Base-by-base conservation (phyloP, 371 early-diverging fungal species). In the Hamiltosporidium magnivora region DNA sequence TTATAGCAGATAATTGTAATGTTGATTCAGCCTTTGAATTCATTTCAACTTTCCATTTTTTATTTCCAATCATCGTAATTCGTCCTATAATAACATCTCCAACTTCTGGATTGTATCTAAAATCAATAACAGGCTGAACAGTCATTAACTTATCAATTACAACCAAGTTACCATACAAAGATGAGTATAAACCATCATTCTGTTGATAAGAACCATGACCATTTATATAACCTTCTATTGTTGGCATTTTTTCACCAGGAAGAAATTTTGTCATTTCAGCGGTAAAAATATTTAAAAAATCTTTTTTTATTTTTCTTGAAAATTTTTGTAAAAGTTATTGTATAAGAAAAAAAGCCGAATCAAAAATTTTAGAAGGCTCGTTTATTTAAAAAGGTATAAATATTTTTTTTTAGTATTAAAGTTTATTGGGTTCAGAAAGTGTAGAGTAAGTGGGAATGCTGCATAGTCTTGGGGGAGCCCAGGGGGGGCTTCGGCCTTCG, bases 71-170 rank as follows among this genome's bases (percentile, higher is more conserved):
- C 25, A 49, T 69, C 52, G 42, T 60, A 44, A 82, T 73, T 52
- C 78, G 61, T 11, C 82, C 82, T 39, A 82, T 67, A 3, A 82
- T 72, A 54, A 80, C 73, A 73, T 82, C 79, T 12, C 82, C 82
- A 37, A 77, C 64, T 39, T 76, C 68, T 11, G 79, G 74, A 11
- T n/a, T 66, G 59, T 82, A 82, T 72, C 71, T 73, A 43, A 56
- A 25, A 38, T 55, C 25, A 3, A 58, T 36, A 39, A 69, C 2
- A 41, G 81, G 68, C 9, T 64, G 64, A 38, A 79, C 63, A 8
- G 75, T 69, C 14, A 81, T 64, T 2, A 81, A 61, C 54, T 77
- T 73, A 66, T 81, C 76, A 12, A 77, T 75, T 37, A 66, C 55
- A 55, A 70, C 68, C n/a, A 67, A 44, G 12, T 8, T 49, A 25